phyloP scores from a whole-genome alignment of 352 stramenopile genomes.

The Achlya hypogyna region DNA sequence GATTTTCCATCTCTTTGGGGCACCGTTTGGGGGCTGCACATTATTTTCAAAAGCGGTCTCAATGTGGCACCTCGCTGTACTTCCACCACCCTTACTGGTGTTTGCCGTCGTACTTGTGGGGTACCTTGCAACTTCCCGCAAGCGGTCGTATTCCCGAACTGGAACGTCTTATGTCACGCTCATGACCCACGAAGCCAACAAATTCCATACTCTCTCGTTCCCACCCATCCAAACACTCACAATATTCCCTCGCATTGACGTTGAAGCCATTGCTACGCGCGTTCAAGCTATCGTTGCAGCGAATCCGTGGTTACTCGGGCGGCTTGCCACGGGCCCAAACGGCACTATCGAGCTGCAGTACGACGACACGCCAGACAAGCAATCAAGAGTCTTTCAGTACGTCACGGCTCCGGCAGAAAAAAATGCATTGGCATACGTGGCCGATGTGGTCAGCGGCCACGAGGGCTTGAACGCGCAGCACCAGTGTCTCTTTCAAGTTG shows the following conservation, averaged over 20 bases:
- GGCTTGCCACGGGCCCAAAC: not conserved
- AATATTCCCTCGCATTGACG: not conserved
- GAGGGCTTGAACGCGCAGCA: not conserved
- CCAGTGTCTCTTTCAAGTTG: not conserved
- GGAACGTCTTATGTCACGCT: not conserved
- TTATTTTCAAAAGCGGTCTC: too few species aligned
- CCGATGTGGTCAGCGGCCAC: not conserved
- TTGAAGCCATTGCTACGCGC: not conserved
- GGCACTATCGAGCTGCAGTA: not conserved
- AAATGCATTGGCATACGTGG: not conserved
- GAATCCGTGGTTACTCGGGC: slow-evolving; percentile 4
- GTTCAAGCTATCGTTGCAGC: not conserved
- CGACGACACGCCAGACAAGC: not conserved
- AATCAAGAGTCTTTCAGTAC: too few species aligned
- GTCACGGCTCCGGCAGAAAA: not conserved
- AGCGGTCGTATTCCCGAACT: too few species aligned
- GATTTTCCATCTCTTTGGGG: too few species aligned
- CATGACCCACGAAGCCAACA: not conserved
- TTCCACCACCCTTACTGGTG: too few species aligned
- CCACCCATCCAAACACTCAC: not conserved
- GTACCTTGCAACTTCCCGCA: too few species aligned
- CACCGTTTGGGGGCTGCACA: too few species aligned
- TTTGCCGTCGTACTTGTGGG: too few species aligned
- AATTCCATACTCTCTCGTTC: not conserved
- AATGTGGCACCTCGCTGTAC: too few species aligned